Evolutionary conservation across 73 alveolate species (phyloP).

Genomic region (Stentor roeselii): DNA sequence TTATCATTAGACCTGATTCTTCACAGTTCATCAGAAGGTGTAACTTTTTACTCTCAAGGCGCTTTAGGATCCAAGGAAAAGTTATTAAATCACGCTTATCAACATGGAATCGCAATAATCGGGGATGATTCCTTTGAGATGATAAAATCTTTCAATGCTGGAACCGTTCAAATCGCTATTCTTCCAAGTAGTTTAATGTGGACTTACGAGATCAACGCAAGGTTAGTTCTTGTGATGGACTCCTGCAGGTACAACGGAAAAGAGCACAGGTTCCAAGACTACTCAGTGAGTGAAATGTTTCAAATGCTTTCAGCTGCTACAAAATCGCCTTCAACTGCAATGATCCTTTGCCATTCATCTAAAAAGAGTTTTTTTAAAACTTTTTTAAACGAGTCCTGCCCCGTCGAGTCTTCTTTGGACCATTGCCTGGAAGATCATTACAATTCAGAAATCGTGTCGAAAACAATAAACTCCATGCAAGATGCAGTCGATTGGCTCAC

Average conservation of each 20-base stretch:
- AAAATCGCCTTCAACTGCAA: conserved; percentile 39
- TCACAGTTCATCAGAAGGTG: conserved; percentile 50
- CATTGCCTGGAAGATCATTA: conserved; percentile 91
- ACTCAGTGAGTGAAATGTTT: conserved; percentile 95
- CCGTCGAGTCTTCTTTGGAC: conserved; percentile 95
- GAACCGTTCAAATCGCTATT: conserved; percentile 60
- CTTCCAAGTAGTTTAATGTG: conserved; percentile 29
- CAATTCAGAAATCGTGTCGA: conserved; percentile 95
- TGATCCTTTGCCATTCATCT: conserved; percentile 87
- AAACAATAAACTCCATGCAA: conserved; percentile 89
- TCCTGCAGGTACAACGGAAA: conserved; percentile 89
- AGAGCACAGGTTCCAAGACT: conserved; percentile 93
- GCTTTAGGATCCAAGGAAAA: conserved; percentile 42
- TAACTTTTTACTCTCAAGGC: conserved; percentile 29
- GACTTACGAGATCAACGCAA: conserved; percentile 25
- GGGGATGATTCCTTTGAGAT: conserved; percentile 69
- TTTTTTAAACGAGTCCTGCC: conserved; percentile 97
- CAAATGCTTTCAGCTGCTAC: conserved; percentile 95
- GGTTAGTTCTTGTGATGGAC: conserved; percentile 37
- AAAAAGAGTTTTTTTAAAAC: conserved; percentile 95
- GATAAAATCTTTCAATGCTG: conserved; percentile 40
- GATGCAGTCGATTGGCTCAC: conserved; percentile 99
- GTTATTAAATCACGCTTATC: conserved; percentile 52
- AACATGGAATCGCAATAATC: conserved; percentile 71
- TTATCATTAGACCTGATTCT: conserved; percentile 58